Evolutionary conservation across 202 grass and related monocot species (phyloP), one percentile per base, ranked within the genome.

Genomic region (Digitaria exilis): DNA sequence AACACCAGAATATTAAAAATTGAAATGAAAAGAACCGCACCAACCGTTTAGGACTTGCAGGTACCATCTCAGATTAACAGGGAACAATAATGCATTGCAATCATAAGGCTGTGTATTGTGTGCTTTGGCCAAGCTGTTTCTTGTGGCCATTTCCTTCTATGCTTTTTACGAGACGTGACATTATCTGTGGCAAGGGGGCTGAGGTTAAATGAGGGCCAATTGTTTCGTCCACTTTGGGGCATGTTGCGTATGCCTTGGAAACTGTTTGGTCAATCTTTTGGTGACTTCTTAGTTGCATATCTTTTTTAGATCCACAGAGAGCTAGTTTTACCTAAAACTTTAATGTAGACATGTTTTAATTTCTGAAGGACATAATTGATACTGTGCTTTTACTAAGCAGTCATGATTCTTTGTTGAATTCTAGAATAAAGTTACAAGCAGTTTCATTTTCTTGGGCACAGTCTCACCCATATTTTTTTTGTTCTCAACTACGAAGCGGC

Each of bases 121-220:
- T 59, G 11, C 50, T 79, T 63, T 85, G 44, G 22, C n/a, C 63
- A 81, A 51, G 48, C 50, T 42, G 21, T 60, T 81, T 76, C 9
- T 69, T 61, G 69, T 59, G 78, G 75, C 22, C 4, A 30, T 78
- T 71, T 43, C 75, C 65, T 71, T 71, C 1, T 45, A 72, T 79
- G 22, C 56, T 64, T 75, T 75, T 76, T 76, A 9, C 5, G 65
- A 82, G 78, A 81, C 51, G 84, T 50, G 77, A 69, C 77, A 65
- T 75, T 80, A 79, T 48, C 44, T 75, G 10, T 11, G 18, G 59
- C 25, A 55, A 76, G 39, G 37, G 29, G 0, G 28, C 60, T 68
- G 15, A 80, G 48, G 62, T 35, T 65, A 65, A 66, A 74, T n/a
- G 58, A 55, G 45, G 43, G 8, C 59, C 69, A 75, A 68, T 61